Percentiles rank a stretch among this genome's conserved stretches.
Evolutionary conservation across 2,329 filamentous ascomycete genomes (phyloP).

Genomic region (Nemania sp.): DNA sequence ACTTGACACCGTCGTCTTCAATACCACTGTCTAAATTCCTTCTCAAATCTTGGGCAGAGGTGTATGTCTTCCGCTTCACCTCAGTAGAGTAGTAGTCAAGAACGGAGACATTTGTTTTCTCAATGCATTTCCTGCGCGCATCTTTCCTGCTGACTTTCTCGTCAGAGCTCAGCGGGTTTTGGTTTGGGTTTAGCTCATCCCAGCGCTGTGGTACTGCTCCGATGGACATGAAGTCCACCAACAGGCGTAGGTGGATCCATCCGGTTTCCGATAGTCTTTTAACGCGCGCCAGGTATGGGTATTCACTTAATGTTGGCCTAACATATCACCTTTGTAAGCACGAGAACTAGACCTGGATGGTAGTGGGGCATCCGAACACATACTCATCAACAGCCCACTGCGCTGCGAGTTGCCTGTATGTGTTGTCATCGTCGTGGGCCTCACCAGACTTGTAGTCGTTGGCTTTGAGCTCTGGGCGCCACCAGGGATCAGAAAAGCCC

Average conservation of each 20-base stretch:
- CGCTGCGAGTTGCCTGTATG: conserved; percentile 18
- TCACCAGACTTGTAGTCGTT: conserved; percentile 31
- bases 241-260: conserved; percentile 37
- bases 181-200: conserved; percentile 21
- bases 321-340: conserved; percentile 1
- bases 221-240: conserved; percentile 43
- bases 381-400: conserved; percentile 31
- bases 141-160: conserved; percentile 8
- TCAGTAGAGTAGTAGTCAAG: conserved; percentile 33
- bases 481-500: conserved; percentile 27
- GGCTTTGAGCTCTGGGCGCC: conserved; percentile 30
- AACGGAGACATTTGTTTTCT: conserved; percentile 34
- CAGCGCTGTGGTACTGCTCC: conserved; percentile 40
- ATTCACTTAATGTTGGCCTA: conserved; percentile 7
- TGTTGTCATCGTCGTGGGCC: conserved; percentile 30
- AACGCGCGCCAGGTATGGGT: conserved; percentile 33
- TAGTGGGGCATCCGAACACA: neutral
- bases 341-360: neutral
- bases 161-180: neutral
- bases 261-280: conserved; percentile 32
- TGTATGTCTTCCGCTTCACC: conserved; percentile 17
- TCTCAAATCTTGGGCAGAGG: conserved; percentile 10
- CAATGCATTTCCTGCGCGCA: conserved; percentile 25
- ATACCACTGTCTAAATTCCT: neutral
- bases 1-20: conserved; percentile 14